These are phyloP conservation scores for Penicillium malachiteum DNA, from an alignment of 495 filamentous ascomycete genomes.

Conservation along the genomic window DNA sequence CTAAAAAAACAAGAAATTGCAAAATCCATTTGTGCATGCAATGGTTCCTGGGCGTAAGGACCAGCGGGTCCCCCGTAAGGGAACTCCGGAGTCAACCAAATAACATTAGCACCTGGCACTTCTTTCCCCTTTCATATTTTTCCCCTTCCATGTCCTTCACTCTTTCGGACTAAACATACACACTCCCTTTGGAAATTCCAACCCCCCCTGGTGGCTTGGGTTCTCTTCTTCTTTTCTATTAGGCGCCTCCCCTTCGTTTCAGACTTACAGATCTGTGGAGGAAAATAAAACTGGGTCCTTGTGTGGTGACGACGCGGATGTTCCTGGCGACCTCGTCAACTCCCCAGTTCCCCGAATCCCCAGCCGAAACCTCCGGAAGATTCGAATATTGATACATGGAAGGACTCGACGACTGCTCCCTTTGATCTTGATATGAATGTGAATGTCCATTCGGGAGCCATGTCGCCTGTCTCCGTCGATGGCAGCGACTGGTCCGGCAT, in stretches of 20 bases:
- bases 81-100: constrained; percentile 19
- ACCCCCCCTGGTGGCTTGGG: constrained; percentile 1
- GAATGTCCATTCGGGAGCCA: constrained; percentile 64
- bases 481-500: constrained; percentile 87
- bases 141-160: constrained; percentile 20
- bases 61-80: constrained; percentile 9
- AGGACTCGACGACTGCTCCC: constrained; percentile 4
- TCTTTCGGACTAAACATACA: constrained; percentile 23
- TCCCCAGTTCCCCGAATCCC: neutral
- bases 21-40: neutral
- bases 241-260: constrained; percentile 18
- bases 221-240: constrained; percentile 8
- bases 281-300: constrained; percentile 14
- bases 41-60: constrained; percentile 7
- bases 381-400: neutral
- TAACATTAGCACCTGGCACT: constrained; percentile 15
- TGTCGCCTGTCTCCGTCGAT: constrained; percentile 81
- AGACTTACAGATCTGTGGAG: constrained; percentile 18
- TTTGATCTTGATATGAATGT: constrained; percentile 54
- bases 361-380: neutral
- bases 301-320: constrained; percentile 11
- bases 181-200: neutral
- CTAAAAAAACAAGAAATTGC: no score
- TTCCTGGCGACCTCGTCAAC: neutral
- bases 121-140: constrained; percentile 20